Conservation (phyloP, 495 filamentous ascomycete genomes). For the Hypoxylon crocopeplum region DNA sequence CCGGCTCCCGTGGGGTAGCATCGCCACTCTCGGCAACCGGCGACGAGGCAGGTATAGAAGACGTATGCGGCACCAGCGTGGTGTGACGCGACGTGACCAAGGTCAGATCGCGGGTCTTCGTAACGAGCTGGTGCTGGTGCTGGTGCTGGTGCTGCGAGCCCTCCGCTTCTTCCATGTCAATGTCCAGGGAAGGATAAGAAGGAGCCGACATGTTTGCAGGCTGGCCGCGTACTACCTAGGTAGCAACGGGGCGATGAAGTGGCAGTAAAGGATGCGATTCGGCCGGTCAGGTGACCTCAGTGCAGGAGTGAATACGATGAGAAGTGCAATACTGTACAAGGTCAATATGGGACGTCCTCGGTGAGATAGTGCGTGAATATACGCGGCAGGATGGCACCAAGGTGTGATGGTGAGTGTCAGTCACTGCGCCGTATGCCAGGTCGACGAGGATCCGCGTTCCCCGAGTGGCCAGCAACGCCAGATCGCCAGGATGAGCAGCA, state of each 20-base stretch:
- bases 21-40: constrained; percentile 37
- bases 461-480: constrained; percentile 38
- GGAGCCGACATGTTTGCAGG: constrained; percentile 25
- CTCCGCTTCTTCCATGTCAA: constrained; percentile 6
- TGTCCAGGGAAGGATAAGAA: not conserved
- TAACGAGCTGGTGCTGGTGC: constrained; percentile 21
- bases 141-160: not conserved
- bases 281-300: constrained; percentile 2
- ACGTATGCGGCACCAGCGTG: constrained; percentile 21
- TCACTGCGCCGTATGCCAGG: constrained; percentile 22
- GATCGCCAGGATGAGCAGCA: constrained; percentile 29
- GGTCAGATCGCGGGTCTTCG: constrained; percentile 35
- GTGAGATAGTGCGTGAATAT: constrained; percentile 29
- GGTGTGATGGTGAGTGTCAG: constrained; percentile 35
- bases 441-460: constrained; percentile 31
- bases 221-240: constrained; percentile 14
- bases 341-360: constrained; percentile 21
- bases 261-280: constrained; percentile 25
- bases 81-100: constrained; percentile 32
- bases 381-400: constrained; percentile 25
- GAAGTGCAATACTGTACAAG: constrained; percentile 20
- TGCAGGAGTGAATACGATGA: not conserved
- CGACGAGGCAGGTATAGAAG: constrained; percentile 27
- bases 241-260: constrained; percentile 28
- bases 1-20: constrained; percentile 38